Evolutionary conservation across 768 basidiomycete genomes (phyloP), one percentile per base, ranked within the genome.

Genomic region (Auricularia cornea): DNA sequence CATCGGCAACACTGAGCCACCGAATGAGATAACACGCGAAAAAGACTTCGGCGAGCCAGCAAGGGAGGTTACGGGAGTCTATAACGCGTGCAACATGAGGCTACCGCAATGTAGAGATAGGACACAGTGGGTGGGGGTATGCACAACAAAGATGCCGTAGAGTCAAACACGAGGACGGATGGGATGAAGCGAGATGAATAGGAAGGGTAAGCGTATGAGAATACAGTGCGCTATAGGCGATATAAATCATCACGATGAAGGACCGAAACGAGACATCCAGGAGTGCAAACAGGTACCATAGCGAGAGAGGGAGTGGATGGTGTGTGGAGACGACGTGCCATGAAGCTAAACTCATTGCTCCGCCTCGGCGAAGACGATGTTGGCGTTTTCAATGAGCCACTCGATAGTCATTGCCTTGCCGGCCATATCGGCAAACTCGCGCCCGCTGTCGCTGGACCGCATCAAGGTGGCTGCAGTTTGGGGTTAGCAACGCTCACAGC

Each of bases 401-500:
- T 97, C 94, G 60, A 99, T 81, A 69, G 89, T 85, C 64, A 94
- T 82, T 5, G 96, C 92, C 75, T 96, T 98, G 61, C 93, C 92
- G 8, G 92, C 95, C 92, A 98, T 98, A 74, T 99, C 96, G 70
- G 87, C 89, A 77, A 98, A 98, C 77, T 98, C 97, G 20, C 91
- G 85, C 30, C 82, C 81, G 3, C 89, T 86, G 72, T 95, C 89
- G 35, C 84, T 83, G 8, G 96, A 95, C 69, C 91, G 85, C 88
- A 98, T 92, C 23, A 99, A 80, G 1, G 96, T 98, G 12, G 96
- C 95, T 98, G 67, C 2, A 59, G 29, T 12, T 18, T 8, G 51
- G 38, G 23, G 32, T 16, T 4, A 67, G 65, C 59, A 65, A n/a
- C n/a, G n/a, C n/a, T 66, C 60, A 52, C 18, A 2, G 23, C 18